These are phyloP conservation scores for Colletotrichum aenigma DNA, from an alignment of 2,329 filamentous ascomycete species.

Conservation along the genomic window DNA sequence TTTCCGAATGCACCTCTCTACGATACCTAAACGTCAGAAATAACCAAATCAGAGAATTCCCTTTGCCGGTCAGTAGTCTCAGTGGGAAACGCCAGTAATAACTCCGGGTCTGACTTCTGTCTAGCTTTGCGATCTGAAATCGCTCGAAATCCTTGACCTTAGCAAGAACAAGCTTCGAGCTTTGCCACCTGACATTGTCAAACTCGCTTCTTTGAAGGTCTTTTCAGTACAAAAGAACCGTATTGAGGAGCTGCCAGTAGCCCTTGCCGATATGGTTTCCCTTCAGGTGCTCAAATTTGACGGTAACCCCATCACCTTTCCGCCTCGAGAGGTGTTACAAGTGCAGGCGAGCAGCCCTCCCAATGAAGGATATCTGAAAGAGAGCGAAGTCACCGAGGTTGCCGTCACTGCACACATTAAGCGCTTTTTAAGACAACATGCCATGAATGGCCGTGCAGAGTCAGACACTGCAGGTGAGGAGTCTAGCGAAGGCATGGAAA, in stretches of 20 bases:
- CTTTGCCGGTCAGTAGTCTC: constrained; percentile 51
- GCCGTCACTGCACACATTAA: constrained; percentile 66
- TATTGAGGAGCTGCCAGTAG: constrained; percentile 82
- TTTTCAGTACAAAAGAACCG: constrained; percentile 87
- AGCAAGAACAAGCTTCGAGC: constrained; percentile 83
- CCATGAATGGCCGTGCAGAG: constrained; percentile 56
- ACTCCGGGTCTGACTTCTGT: constrained; percentile 24
- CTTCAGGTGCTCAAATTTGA: constrained; percentile 89
- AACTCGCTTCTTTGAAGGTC: constrained; percentile 85
- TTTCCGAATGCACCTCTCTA: constrained; percentile 77
- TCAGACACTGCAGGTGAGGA: constrained; percentile 64
- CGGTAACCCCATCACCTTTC: constrained; percentile 80
- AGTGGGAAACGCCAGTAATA: background rate
- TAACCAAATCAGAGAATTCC: constrained; percentile 72
- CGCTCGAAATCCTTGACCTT: constrained; percentile 91
- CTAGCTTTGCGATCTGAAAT: constrained; percentile 83
- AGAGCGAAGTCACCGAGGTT: constrained; percentile 68
- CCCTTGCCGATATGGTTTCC: constrained; percentile 87
- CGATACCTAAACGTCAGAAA: constrained; percentile 82
- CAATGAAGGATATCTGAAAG: constrained; percentile 60
- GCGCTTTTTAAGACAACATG: constrained; percentile 60
- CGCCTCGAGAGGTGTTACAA: constrained; percentile 72
- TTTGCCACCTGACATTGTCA: constrained; percentile 80
- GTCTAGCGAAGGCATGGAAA: constrained; percentile 77
- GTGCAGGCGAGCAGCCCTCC: constrained; percentile 59